A percentile compares a stretch with the other conserved stretches of the same genome.
phyloP scores from a whole-genome alignment of 2,329 filamentous ascomycete species.

The Talaromyces albobiverticillius region DNA sequence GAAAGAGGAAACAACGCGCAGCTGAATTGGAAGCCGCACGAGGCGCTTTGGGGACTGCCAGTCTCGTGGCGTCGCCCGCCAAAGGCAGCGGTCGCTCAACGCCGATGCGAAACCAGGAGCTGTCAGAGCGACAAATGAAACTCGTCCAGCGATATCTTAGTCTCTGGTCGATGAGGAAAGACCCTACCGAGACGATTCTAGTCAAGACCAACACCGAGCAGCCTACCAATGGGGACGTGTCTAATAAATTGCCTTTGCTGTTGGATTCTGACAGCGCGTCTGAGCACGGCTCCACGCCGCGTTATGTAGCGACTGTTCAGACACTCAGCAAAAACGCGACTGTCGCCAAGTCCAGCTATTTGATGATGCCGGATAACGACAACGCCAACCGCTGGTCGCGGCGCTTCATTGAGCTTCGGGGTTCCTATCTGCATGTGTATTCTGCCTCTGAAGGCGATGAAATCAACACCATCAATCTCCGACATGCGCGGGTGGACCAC shows the following conservation, averaged over 20 bases:
- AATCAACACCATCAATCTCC: constrained; percentile 81
- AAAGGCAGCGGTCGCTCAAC: constrained; percentile 35
- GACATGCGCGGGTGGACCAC: constrained; percentile 87
- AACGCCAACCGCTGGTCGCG: constrained; percentile 79
- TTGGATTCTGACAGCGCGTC: constrained; percentile 27
- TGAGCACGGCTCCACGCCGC: constrained; percentile 49
- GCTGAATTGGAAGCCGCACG: constrained; percentile 72
- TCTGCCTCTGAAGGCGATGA: constrained; percentile 83
- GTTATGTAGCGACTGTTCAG: constrained; percentile 72
- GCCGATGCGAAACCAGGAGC: constrained; percentile 32
- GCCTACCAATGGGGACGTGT: constrained; percentile 30
- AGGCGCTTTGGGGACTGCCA: constrained; percentile 41
- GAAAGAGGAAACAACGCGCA: constrained; percentile 69
- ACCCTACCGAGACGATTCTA: constrained; percentile 42
- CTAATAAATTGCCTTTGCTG: constrained; percentile 22
- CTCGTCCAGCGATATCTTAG: constrained; percentile 42
- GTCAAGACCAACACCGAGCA: constrained; percentile 45
- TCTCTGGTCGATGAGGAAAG: constrained; percentile 41
- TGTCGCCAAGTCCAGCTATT: constrained; percentile 80
- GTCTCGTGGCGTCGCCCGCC: constrained; percentile 32
- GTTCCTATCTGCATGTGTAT: constrained; percentile 90
- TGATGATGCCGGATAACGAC: constrained; percentile 80
- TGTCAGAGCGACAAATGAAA: constrained; percentile 35
- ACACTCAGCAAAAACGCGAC: constrained; percentile 76
- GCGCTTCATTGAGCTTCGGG: constrained; percentile 85